Conservation (phyloP, 306 rosid genomes). For the Castanea mollissima region DNA sequence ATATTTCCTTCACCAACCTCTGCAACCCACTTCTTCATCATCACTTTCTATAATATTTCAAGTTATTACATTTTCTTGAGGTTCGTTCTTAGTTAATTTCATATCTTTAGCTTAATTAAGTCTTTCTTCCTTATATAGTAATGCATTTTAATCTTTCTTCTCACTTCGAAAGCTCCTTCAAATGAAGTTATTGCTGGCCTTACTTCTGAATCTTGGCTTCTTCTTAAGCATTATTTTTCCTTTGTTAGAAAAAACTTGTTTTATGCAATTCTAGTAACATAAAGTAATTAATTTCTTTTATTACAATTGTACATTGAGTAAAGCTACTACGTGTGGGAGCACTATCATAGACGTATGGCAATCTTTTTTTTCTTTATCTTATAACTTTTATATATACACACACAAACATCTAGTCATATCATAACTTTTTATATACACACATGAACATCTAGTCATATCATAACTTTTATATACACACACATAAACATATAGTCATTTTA, state of each 20-base stretch:
- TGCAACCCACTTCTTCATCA: constrained; percentile 17
- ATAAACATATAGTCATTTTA: too few species aligned
- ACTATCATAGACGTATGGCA: too few species aligned
- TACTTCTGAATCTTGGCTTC: not conserved
- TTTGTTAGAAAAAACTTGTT: not conserved
- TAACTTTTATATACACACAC: too few species aligned
- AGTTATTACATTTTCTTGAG: constrained; percentile 34
- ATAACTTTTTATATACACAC: too few species aligned
- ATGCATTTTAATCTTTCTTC: not conserved
- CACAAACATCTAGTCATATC: too few species aligned
- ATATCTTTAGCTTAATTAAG: not conserved
- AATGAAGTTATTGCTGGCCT: too few species aligned
- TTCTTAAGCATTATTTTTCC: not conserved
- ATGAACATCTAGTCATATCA: too few species aligned
- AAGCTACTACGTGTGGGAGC: too few species aligned
- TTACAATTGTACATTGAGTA: too few species aligned
- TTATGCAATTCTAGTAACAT: not conserved
- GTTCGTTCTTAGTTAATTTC: constrained; percentile 21
- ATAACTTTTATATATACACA: too few species aligned
- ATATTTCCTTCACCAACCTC: constrained; percentile 46
- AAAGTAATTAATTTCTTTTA: not conserved
- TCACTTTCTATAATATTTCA: constrained; percentile 13
- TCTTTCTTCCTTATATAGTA: not conserved
- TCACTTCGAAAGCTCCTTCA: not conserved
- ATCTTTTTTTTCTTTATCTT: too few species aligned